These are phyloP conservation scores for Pneumocystis carinii DNA, from an alignment of 1,139 yeast species.

Conservation along the genomic window DNA sequence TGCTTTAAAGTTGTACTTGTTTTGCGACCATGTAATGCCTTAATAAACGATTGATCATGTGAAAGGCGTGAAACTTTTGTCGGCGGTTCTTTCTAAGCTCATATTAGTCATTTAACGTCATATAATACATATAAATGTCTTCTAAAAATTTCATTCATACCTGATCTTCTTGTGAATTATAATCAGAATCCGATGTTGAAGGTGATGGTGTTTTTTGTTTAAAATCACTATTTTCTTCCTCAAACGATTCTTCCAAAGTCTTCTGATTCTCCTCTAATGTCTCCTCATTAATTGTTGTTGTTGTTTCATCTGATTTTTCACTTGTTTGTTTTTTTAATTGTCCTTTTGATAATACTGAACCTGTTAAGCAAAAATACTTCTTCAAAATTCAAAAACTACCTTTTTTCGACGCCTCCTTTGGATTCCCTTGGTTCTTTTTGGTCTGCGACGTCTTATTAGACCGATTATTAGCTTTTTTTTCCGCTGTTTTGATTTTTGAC, in stretches of 20 bases:
- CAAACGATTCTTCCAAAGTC: no score
- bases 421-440: background rate
- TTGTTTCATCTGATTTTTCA: no score
- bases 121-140: no score
- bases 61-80: background rate
- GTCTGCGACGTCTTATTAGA: background rate
- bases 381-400: no score
- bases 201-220: background rate
- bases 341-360: no score
- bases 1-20: background rate
- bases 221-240: background rate
- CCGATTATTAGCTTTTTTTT: slow-evolving; percentile 10
- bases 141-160: background rate
- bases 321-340: no score
- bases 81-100: background rate
- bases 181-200: background rate
- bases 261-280: no score
- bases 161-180: background rate
- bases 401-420: no score
- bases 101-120: background rate
- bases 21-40: slow-evolving; percentile 8
- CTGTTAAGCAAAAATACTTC: no score
- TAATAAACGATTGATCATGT: background rate
- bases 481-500: slow-evolving; percentile 10
- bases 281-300: no score